Conservation (phyloP, 345 rosid species). For the Noccaea bulbosa region DNA sequence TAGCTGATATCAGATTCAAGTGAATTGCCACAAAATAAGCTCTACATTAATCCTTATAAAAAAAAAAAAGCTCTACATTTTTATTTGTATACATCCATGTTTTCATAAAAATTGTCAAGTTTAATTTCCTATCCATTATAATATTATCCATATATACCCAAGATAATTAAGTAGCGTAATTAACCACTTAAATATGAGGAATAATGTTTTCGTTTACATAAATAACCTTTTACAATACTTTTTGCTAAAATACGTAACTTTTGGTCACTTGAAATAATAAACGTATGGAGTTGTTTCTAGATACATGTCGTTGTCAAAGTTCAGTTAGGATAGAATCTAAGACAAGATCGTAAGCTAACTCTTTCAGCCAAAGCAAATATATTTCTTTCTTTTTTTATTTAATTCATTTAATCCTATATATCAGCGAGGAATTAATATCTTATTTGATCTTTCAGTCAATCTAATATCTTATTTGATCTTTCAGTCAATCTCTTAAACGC, state of each 20-base stretch:
- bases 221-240: not conserved
- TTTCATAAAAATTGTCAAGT: not conserved
- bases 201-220: not conserved
- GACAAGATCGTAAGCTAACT: slow-evolving; percentile 49
- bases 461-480: slow-evolving; percentile 4
- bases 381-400: slow-evolving; percentile 41
- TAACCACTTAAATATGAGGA: not conserved
- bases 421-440: slow-evolving; percentile 7
- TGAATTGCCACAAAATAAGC: not conserved
- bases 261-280: too few relatives aligned
- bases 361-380: slow-evolving; percentile 47
- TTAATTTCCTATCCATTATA: not conserved
- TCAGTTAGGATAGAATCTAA: slow-evolving; percentile 46
- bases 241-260: too few relatives aligned
- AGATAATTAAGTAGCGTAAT: slow-evolving; percentile 1
- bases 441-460: too few relatives aligned
- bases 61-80: not conserved
- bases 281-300: slow-evolving; percentile 44
- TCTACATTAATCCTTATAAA: too few relatives aligned
- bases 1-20: slow-evolving; percentile 15
- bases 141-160: not conserved
- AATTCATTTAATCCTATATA: not conserved
- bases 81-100: not conserved
- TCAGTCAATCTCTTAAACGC: not conserved
- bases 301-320: slow-evolving; percentile 44